Base-by-base conservation (phyloP, 441 rosid genomes). In the Capsella rubella region DNA sequence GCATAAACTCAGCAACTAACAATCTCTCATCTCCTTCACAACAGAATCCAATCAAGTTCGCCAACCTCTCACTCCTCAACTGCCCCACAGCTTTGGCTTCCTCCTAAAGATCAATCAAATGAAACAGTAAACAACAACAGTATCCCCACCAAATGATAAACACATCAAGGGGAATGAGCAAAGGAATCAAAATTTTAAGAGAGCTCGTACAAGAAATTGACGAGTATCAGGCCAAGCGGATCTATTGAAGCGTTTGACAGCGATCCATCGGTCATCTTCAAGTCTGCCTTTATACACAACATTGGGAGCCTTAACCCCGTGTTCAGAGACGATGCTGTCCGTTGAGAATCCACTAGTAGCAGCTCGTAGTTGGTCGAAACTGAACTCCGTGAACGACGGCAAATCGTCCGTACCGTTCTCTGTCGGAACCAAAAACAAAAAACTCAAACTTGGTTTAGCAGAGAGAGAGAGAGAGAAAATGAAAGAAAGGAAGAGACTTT, bases 151-250 rank as follows among this genome's bases (percentile, higher is more conserved):
- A 51, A 55, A 40, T 55, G 54, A 13, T 34, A 73, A 50, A 67
- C 40, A 61, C 71, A 60, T 55, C 54, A 63, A 29, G 0, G 4
- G 56, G 60, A 51, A 58, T 10, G 32, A 39, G 46, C 0, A 69
- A 69, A 74, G 55, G 28, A 68, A 63, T 16, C 16, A 58, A 59
- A 37, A n/a, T n/a, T 60, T 78, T 15, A 47, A 0, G 49, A 73
- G 78, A 65, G 39, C n/a, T 69, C 75, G 16, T 61, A 93, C 98
- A 39, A 93, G 93, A 79, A 93, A 93, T 69, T 93, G 98, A 77
- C 98, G 92, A 78, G 97, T 72, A 72, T 91, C 98, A 7, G 98
- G 96, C 98, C 98, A 93, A 68, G 98, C 97, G 58, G 87, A 84
- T 82, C 89, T 87, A 57, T 88, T 87, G 65, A 93, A 93, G 43